Conservation (phyloP, 2,329 filamentous ascomycete genomes). For the Thielaviopsis euricoi region DNA sequence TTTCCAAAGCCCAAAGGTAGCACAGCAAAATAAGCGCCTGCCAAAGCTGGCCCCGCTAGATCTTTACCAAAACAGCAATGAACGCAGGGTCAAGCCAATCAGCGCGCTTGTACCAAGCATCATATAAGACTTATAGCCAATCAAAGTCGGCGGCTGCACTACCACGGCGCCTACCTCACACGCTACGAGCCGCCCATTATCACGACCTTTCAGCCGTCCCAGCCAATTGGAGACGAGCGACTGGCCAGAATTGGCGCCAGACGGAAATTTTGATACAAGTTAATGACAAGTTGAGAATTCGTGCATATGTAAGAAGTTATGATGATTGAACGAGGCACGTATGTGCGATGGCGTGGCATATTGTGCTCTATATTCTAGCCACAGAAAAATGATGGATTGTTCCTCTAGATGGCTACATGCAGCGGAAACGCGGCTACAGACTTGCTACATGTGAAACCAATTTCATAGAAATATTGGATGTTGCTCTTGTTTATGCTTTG, state of each 20-base stretch:
- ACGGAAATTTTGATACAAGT: background rate
- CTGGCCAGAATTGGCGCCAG: background rate
- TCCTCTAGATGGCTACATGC: background rate
- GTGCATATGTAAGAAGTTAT: background rate
- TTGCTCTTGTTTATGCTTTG: background rate
- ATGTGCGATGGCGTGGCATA: background rate
- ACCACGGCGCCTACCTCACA: background rate
- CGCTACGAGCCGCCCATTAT: background rate
- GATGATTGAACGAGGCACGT: background rate
- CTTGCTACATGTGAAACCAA: background rate
- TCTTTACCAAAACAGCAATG: background rate
- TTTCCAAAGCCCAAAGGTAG: background rate
- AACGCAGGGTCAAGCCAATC: background rate
- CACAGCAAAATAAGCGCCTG: background rate
- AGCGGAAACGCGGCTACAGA: background rate
- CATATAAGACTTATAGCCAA: background rate
- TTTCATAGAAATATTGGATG: background rate
- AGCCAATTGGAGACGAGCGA: background rate
- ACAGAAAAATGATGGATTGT: no score
- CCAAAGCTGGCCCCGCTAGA: background rate
- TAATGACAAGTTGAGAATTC: background rate
- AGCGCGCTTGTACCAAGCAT: background rate
- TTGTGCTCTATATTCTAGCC: no score
- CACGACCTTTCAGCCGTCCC: constrained; percentile 3
- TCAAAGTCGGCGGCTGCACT: background rate